phyloP scores from a whole-genome alignment of 805 yeast species.

The Kodamaea sagamina region DNA sequence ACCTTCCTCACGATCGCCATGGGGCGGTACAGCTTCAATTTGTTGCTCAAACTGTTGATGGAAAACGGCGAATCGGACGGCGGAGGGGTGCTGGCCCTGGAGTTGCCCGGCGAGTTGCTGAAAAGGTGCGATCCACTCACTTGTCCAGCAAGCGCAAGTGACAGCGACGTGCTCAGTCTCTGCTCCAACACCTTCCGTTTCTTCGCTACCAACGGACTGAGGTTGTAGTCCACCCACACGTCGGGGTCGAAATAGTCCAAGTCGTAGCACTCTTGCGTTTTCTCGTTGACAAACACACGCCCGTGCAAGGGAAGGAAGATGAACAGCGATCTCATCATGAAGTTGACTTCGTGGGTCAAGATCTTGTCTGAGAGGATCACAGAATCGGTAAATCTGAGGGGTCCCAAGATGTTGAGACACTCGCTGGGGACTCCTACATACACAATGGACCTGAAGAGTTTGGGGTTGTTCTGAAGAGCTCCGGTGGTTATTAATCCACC shows the following conservation, averaged over 20 bases:
- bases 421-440: slow-evolving; percentile 85
- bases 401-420: slow-evolving; percentile 85
- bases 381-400: slow-evolving; percentile 77
- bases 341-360: slow-evolving; percentile 77
- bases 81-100: slow-evolving; percentile 5
- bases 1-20: slow-evolving; percentile 11
- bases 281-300: slow-evolving; percentile 64
- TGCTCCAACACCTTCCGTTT: slow-evolving; percentile 14
- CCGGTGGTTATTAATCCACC: slow-evolving; percentile 88
- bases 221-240: slow-evolving; percentile 73
- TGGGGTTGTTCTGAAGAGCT: slow-evolving; percentile 67
- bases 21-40: slow-evolving; percentile 13
- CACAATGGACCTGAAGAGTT: slow-evolving; percentile 68
- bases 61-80: slow-evolving; percentile 17
- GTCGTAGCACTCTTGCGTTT: slow-evolving; percentile 57
- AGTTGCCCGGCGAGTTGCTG: neutral
- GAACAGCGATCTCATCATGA: slow-evolving; percentile 85
- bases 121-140: neutral
- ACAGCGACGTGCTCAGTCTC: neutral
- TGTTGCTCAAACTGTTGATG: slow-evolving; percentile 30
- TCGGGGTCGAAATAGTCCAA: slow-evolving; percentile 80
- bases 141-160: slow-evolving; percentile 2
- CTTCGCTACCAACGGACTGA: slow-evolving; percentile 70
- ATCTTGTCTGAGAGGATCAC: slow-evolving; percentile 74
- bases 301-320: slow-evolving; percentile 78